Base-by-base conservation (phyloP, 192 early-diverging fungal genomes). In the Coemansia sp. region DNA sequence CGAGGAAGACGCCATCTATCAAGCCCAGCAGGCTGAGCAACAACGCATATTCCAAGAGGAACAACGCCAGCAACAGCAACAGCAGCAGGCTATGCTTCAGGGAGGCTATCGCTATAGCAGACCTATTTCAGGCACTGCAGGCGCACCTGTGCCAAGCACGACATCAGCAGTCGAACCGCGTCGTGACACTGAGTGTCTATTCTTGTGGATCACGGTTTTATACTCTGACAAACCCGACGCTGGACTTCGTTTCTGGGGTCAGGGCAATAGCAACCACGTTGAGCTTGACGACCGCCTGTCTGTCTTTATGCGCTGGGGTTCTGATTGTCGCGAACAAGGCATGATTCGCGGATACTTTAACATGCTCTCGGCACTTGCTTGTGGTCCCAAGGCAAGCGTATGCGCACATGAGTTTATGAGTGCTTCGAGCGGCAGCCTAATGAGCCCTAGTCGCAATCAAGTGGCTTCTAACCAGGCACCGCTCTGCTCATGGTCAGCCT, bases 301-400 rank as follows among this genome's bases (percentile, higher is more conserved):
- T 10, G 75, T 83, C 43, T 90, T 93, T 56, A 57, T 89, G 63
- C 85, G 88, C 56, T 91, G 89, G 89, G 84, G 83, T 13, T 70
- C 84, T 0, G 83, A 85, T 63, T 81, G 85, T 67, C 86, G 86
- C 65, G 86, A 87, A 56, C 80, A 76, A 19, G 82, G 85, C 8
- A 88, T 89, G 69, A 79, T 88, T 6, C 83, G 87, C 12, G 87
- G 90, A 3, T 94, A 91, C 73, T 87, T 94, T 57, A 86, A 94
- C 65, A 90, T 95, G 84, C 79, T 98, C 15, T 86, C 90, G 18
- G 87, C 95, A 0, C 78, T 99, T 32, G 88, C 96, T 0, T 89
- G 91, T 6, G 97, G 97, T 3, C 43, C 76, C 26, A 74, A 88
- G 48, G 91, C 86, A 69, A 89, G 93, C 13, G 62, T 75, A 7